A percentile compares a stretch with the other conserved stretches of the same genome.
phyloP scores from a whole-genome alignment of 2,329 filamentous ascomycete genomes.

The Sporothrix inflata region DNA sequence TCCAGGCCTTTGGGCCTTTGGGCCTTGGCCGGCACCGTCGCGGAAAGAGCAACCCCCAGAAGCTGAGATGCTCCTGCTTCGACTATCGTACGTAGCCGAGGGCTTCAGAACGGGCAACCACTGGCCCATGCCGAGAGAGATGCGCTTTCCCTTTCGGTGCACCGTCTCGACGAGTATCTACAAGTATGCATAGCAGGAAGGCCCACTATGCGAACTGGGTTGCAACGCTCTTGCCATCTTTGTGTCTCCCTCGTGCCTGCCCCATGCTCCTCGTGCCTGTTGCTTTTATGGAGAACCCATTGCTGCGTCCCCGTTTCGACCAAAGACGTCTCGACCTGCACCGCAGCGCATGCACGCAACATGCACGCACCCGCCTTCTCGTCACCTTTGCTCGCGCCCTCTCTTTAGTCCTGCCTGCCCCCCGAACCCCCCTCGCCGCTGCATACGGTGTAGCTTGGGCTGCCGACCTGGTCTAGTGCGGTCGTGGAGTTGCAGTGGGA shows the following conservation, averaged over 20 bases:
- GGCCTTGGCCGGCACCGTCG: neutral
- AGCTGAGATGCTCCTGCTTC: slow-evolving; percentile 2
- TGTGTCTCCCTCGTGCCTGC: neutral
- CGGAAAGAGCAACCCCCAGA: slow-evolving; percentile 7
- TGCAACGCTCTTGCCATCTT: neutral
- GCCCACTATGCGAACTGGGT: neutral
- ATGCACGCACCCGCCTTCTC: slow-evolving; percentile 17
- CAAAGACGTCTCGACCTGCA: slow-evolving; percentile 1
- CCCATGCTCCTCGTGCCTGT: neutral
- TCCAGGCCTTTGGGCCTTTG: slow-evolving; percentile 1
- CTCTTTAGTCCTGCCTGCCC: neutral
- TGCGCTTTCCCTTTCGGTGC: neutral
- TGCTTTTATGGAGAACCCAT: neutral
- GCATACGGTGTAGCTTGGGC: slow-evolving; percentile 10
- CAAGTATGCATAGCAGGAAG: neutral
- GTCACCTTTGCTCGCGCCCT: neutral
- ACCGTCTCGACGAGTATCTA: neutral
- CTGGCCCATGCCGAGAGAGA: slow-evolving; percentile 3
- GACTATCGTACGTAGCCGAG: slow-evolving; percentile 12
- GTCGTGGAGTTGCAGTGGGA: slow-evolving; percentile 4
- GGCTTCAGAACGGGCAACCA: neutral
- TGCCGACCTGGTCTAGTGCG: slow-evolving; percentile 4
- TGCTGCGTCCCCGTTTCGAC: neutral
- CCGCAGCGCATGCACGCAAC: neutral
- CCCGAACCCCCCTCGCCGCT: neutral